Percentiles rank a stretch among this genome's conserved stretches.
These are phyloP conservation scores for Monilinia fructigena DNA, from an alignment of 2,329 filamentous ascomycete species.

Conservation along the genomic window DNA sequence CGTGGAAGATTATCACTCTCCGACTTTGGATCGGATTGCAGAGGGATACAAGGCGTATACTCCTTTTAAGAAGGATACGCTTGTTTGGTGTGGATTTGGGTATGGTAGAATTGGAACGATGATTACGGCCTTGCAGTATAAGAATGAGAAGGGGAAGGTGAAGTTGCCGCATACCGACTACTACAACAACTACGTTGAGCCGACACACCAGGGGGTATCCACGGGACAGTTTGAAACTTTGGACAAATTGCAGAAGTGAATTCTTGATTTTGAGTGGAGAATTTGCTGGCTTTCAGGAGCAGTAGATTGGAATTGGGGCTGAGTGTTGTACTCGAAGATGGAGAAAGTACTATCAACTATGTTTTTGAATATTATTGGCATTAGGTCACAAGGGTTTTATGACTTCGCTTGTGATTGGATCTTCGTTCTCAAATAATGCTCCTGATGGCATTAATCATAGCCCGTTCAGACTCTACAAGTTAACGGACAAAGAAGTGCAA, in stretches of 20 bases:
- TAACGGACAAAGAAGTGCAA: slow-evolving; percentile 70
- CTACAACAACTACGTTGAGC: neutral
- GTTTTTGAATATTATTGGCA: too few species aligned
- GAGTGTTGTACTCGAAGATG: neutral
- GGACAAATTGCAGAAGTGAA: neutral
- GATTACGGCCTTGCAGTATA: slow-evolving; percentile 7
- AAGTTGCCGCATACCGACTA: neutral
- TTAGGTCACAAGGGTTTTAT: neutral
- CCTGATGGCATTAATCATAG: slow-evolving; percentile 49
- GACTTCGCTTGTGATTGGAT: too few species aligned
- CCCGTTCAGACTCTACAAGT: slow-evolving; percentile 54
- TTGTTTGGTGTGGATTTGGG: neutral
- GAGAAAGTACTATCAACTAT: neutral
- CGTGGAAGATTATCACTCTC: neutral
- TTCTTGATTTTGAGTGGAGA: neutral
- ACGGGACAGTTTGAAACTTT: slow-evolving; percentile 4
- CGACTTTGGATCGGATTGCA: neutral
- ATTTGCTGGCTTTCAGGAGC: neutral
- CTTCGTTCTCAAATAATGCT: neutral
- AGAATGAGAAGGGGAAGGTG: slow-evolving; percentile 1
- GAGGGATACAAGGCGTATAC: neutral
- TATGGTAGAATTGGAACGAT: neutral
- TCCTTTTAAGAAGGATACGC: neutral
- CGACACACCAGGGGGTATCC: neutral
- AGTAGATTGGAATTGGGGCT: neutral